Base-by-base conservation (phyloP, 164 flowering plant species). In the Aristolochia californica region DNA sequence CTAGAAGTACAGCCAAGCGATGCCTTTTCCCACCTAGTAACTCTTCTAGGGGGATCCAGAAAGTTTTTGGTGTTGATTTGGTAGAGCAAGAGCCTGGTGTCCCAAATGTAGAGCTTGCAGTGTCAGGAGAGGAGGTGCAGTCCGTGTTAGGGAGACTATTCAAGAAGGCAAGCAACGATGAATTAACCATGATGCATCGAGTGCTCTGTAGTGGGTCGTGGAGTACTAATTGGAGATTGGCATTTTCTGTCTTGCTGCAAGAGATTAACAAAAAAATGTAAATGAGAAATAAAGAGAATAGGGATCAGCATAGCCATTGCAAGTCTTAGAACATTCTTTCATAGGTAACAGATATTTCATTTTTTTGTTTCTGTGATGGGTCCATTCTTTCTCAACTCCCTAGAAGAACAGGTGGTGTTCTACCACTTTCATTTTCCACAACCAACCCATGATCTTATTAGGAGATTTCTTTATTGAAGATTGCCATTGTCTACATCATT, bases 111-210 rank as follows among this genome's bases (percentile, higher is more conserved):
- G 74, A 40, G 51, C 48, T 23, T 23, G 67, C 62, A 43, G 24
- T 44, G 44, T 64, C 70, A 3, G 69, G 56, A 17, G 65, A 62
- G 21, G 77, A 75, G 48, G 54, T 66, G 12, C 62, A 65, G 54
- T 14, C 11, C 7, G 66, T 68, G 25, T 43, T 82, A 25, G 59
- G 72, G 45, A 79, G 83, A 59, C 66, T 84, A 18, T 61, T 82
- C 38, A 72, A 70, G 57, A 87, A 82, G 68, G 90, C 82, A 45
- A 76, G 63, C 65, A 48, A 63, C 0, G 64, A 76, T 54, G 87
- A 87, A 62, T 58, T 82, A 30, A 62, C 55, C 24, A 57, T 70
- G 70, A 64, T 84, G 75, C 75, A 73, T 18, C 72, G 56, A 48
- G 47, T 83, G 54, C 63, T 86, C 21, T 60, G 73, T 73, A 70